These are phyloP conservation scores for Aspergillus sp. DNA, from an alignment of 2,329 filamentous ascomycete species.

Conservation along the genomic window DNA sequence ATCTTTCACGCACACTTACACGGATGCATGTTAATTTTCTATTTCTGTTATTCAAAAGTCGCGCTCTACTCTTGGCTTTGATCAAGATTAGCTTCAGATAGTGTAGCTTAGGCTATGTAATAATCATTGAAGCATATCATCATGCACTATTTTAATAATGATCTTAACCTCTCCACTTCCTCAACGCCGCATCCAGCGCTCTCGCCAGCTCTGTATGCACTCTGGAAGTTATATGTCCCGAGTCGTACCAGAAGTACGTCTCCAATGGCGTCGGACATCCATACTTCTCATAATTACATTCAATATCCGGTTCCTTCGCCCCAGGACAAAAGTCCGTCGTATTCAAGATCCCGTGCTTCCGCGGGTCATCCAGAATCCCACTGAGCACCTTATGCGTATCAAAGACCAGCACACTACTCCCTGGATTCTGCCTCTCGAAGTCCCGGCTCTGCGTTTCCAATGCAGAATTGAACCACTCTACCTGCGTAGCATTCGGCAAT, in stretches of 20 bases:
- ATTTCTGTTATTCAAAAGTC: constrained; percentile 17
- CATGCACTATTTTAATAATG: background rate
- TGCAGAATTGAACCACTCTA: constrained; percentile 46
- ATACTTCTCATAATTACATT: constrained; percentile 44
- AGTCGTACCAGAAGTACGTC: constrained; percentile 52
- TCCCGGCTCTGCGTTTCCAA: constrained; percentile 33
- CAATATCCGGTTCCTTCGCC: constrained; percentile 49
- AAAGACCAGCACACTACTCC: constrained; percentile 44
- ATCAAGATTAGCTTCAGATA: constrained; percentile 14
- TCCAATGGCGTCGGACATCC: constrained; percentile 44
- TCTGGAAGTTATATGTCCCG: constrained; percentile 47
- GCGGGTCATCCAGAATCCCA: constrained; percentile 43
- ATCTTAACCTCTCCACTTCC: constrained; percentile 8
- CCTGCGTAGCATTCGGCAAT: constrained; percentile 44
- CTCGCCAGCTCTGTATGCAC: constrained; percentile 42
- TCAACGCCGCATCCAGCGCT: constrained; percentile 18
- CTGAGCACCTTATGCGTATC: constrained; percentile 47
- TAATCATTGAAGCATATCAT: background rate
- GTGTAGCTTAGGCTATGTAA: constrained; percentile 15
- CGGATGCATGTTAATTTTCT: constrained; percentile 19
- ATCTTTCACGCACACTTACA: constrained; percentile 7
- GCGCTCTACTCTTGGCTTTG: constrained; percentile 5
- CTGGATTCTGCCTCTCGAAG: constrained; percentile 34
- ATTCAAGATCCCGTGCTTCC: constrained; percentile 46
- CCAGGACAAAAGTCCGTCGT: constrained; percentile 46